Conservation (phyloP, 1,139 yeast species). For the Debaryomycetaceae sp. region DNA sequence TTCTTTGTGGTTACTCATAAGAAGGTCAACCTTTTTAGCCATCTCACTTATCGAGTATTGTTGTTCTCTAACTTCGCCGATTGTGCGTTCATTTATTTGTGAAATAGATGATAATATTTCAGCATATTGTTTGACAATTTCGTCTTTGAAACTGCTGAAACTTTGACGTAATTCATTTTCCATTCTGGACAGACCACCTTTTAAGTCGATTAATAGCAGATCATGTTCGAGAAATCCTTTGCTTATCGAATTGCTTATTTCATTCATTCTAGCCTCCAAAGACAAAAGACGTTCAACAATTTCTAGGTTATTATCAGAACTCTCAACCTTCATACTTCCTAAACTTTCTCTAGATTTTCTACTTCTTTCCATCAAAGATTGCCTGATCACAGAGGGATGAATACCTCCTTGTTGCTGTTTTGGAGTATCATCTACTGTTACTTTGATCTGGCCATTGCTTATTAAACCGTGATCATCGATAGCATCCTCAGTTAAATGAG, state of each 20-base stretch:
- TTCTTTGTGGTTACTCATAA: constrained; percentile 44
- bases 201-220: background rate
- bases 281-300: background rate
- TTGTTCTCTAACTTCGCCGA: constrained; percentile 46
- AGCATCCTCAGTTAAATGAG: constrained; percentile 52
- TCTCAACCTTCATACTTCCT: constrained; percentile 2
- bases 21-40: constrained; percentile 37
- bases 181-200: background rate
- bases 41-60: constrained; percentile 35
- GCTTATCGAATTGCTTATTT: background rate
- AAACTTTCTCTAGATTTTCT: constrained; percentile 23
- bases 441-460: constrained; percentile 39
- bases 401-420: constrained; percentile 4
- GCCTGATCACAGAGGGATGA: constrained; percentile 26
- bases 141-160: constrained; percentile 23
- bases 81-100: constrained; percentile 35
- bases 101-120: constrained; percentile 34
- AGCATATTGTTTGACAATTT: constrained; percentile 30
- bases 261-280: background rate
- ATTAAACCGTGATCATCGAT: constrained; percentile 56
- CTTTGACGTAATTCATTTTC: constrained; percentile 12
- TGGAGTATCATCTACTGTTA: constrained; percentile 11
- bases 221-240: background rate
- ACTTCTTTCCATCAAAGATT: constrained; percentile 39
- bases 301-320: background rate